phyloP scores from a whole-genome alignment of 169 alveolate genomes.

The Plasmodium ovale region DNA sequence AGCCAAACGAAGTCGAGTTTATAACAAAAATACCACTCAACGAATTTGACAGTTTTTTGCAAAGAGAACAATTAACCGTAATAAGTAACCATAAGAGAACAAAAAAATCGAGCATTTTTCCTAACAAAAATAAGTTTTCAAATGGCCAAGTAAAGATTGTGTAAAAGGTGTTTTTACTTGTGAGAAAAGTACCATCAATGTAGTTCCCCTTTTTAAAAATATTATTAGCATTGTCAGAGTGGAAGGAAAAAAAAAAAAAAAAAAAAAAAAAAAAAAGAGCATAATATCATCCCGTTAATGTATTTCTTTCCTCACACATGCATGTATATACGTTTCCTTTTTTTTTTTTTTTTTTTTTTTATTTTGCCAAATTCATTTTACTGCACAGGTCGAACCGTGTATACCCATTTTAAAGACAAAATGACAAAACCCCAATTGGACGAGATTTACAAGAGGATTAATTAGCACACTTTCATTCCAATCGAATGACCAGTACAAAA shows the following conservation, averaged over 20 bases:
- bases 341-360: conserved; percentile 3
- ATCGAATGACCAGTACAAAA: conserved; percentile 12
- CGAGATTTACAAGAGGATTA: conserved; percentile 33
- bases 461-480: background rate
- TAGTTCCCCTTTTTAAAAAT: background rate
- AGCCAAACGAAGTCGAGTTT: conserved; percentile 68
- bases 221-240: too few species aligned
- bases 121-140: too few species aligned
- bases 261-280: background rate
- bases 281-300: background rate
- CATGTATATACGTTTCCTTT: too few species aligned
- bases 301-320: background rate
- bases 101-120: too few species aligned
- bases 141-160: too few species aligned
- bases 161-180: too few species aligned
- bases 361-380: background rate
- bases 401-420: conserved; percentile 61
- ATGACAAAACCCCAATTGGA: conserved; percentile 39
- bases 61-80: conserved; percentile 29
- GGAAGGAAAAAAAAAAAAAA: too few species aligned
- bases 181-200: too few species aligned
- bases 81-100: conserved; percentile 51
- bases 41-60: conserved; percentile 46
- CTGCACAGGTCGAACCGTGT: conserved; percentile 32
- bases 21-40: conserved; percentile 24